Evolutionary conservation across 345 rosid species (phyloP).

Genomic region (Citrus reticulata): DNA sequence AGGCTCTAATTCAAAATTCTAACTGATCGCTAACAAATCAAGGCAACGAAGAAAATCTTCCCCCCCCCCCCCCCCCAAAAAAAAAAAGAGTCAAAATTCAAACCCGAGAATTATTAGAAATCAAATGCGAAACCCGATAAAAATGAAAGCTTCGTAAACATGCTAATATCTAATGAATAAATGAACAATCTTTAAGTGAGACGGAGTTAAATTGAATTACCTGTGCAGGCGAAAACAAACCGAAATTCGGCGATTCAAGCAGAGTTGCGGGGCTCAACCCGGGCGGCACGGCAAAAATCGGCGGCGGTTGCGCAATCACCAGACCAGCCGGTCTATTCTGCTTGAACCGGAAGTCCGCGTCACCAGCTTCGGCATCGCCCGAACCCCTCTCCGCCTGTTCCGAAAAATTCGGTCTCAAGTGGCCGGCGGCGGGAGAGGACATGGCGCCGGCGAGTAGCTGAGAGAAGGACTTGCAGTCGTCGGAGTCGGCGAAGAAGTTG

Average conservation of each 20-base stretch:
- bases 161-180: neutral
- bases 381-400: conserved; percentile 10
- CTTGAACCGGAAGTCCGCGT: conserved; percentile 35
- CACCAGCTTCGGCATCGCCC: conserved; percentile 18
- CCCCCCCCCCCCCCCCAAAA: too few species aligned
- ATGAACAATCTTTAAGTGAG: neutral
- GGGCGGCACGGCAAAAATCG: conserved; percentile 47
- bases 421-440: conserved; percentile 47
- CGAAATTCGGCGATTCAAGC: conserved; percentile 71
- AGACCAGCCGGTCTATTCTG: conserved; percentile 48
- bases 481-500: conserved; percentile 60
- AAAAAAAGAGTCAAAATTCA: neutral
- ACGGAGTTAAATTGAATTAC: conserved; percentile 22
- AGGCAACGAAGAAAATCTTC: neutral
- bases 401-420: conserved; percentile 5
- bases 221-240: conserved; percentile 64
- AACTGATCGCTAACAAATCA: neutral
- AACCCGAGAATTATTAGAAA: neutral
- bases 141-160: neutral
- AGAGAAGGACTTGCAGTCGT: conserved; percentile 70
- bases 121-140: neutral
- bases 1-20: neutral
- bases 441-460: conserved; percentile 84
- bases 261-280: conserved; percentile 51
- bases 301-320: conserved; percentile 40